Base-by-base conservation (phyloP, 257 asterid genomes). In the Solanum neorickii region DNA sequence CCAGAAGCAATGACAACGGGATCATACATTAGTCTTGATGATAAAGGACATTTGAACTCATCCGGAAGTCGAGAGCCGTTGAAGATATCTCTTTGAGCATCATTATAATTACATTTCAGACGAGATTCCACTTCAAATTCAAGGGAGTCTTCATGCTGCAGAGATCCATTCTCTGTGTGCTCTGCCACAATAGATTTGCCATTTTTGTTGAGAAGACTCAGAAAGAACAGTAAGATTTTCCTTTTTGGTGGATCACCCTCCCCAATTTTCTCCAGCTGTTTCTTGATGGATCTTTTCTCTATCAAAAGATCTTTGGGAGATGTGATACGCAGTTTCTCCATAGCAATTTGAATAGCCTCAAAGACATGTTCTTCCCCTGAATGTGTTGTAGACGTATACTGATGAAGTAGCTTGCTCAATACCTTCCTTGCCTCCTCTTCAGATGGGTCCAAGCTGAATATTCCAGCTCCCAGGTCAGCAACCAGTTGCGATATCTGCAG, bases 1-100 rank as follows among this genome's bases (percentile, higher is more conserved):
- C 99, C 99, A 6, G 99, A 97, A 42, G 94, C 94, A 88, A 95
- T 92, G 78, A 95, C 92, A 66, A 95, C 99, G 3, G 99, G 99
- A 66, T 95, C 98, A 87, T 91, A 89, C 99, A 97, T 97, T 69
- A 97, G 73, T 88, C 96, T 93, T 47, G 87, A 92, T 13, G 98
- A 94, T 86, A 95, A 88, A 82, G 99, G 96, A 89, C 99, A 97
- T 74, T 89, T 49, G 92, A 92, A 97, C 68, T 93, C 96, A 83
- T 92, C 92, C 0, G 99, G 98, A 12, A 95, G 94, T 31, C 77
- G 89, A 2, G 93, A 90, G 87, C 89, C 35, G 46, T 89, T 88
- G 87, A 88, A 72, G 74, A 87, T 89, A 89, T 90, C 88, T 23
- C 84, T 74, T 62, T 87, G 92, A 88, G 92, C 89, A 80, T 88